Conservation (phyloP, 345 rosid genomes). For the Stellera chamaejasme region DNA sequence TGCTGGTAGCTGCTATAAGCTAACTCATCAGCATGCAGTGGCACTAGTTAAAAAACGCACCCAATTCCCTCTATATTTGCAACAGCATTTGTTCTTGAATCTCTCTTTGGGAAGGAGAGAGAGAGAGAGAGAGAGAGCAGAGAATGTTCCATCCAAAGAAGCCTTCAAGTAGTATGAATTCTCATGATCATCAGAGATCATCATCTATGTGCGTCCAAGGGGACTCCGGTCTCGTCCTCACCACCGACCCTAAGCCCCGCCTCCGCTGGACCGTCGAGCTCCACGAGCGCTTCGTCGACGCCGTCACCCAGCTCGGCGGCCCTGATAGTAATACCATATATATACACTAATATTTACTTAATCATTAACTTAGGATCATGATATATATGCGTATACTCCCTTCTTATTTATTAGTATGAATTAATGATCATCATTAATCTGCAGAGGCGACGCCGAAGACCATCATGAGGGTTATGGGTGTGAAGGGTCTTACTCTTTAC, state of each 20-base stretch:
- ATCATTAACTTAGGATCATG: not conserved
- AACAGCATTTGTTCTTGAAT: slow-evolving; percentile 92
- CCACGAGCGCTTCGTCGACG: slow-evolving; percentile 98
- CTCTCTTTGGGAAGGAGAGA: slow-evolving; percentile 17
- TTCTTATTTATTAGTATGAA: not conserved
- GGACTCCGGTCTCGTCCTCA: slow-evolving; percentile 98
- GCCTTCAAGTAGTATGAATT: slow-evolving; percentile 83
- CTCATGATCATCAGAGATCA: slow-evolving; percentile 44
- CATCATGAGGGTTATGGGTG: slow-evolving; percentile 99
- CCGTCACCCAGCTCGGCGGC: slow-evolving; percentile 97
- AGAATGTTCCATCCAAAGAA: slow-evolving; percentile 96
- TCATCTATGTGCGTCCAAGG: slow-evolving; percentile 86
- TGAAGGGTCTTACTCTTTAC: slow-evolving; percentile 99
- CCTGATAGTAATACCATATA: slow-evolving; percentile 70
- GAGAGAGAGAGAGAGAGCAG: slow-evolving; percentile 30
- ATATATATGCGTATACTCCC: too few relatives aligned
- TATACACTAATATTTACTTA: not conserved
- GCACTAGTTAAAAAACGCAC: slow-evolving; percentile 67
- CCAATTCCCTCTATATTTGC: slow-evolving; percentile 72
- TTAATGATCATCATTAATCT: not conserved
- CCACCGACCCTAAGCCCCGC: slow-evolving; percentile 99
- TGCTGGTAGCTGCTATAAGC: slow-evolving; percentile 1
- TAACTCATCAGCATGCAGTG: slow-evolving; percentile 2
- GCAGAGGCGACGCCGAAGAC: slow-evolving; percentile 99
- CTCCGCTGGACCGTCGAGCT: slow-evolving; percentile 99